Conservation (phyloP, 371 early-diverging fungal genomes). For the Catenaria anguillulae region DNA sequence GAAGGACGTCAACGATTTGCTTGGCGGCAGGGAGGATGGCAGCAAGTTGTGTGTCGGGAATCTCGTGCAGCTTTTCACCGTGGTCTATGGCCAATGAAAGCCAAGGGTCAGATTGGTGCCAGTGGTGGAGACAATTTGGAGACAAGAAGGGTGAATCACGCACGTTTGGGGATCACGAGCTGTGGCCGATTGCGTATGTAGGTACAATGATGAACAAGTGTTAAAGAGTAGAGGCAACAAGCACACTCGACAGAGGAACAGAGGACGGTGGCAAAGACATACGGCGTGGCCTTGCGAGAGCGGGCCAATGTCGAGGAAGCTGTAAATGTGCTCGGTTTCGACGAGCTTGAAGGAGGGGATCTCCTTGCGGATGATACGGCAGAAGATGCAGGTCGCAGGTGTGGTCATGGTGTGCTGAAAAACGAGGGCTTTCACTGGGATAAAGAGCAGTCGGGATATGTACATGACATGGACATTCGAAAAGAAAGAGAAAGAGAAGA, state of each 20-base stretch:
- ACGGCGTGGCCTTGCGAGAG: constrained; percentile 64
- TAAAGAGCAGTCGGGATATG: no score
- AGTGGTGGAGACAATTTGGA: no score
- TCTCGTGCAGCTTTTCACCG: constrained; percentile 70
- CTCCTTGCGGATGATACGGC: constrained; percentile 71
- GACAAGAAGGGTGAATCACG: no score
- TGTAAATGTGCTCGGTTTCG: constrained; percentile 62
- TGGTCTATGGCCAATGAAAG: no score
- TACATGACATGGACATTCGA: no score
- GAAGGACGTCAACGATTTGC: constrained; percentile 46
- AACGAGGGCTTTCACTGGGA: neutral
- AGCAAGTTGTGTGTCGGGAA: constrained; percentile 67
- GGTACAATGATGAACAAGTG: no score
- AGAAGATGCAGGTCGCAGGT: constrained; percentile 56
- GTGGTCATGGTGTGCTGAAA: constrained; percentile 1
- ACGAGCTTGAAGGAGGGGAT: constrained; percentile 67
- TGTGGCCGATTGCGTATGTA: no score
- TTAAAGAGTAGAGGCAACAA: no score
- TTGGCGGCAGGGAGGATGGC: constrained; percentile 76
- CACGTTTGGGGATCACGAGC: constrained; percentile 75
- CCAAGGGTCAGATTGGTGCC: no score
- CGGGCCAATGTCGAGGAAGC: constrained; percentile 50
- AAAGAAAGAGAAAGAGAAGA: no score
- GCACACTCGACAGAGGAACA: neutral
- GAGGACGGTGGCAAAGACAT: constrained; percentile 13